Conservation (phyloP, 228 moss, liverwort and hornwort species). For the Sphagnum fallax region DNA sequence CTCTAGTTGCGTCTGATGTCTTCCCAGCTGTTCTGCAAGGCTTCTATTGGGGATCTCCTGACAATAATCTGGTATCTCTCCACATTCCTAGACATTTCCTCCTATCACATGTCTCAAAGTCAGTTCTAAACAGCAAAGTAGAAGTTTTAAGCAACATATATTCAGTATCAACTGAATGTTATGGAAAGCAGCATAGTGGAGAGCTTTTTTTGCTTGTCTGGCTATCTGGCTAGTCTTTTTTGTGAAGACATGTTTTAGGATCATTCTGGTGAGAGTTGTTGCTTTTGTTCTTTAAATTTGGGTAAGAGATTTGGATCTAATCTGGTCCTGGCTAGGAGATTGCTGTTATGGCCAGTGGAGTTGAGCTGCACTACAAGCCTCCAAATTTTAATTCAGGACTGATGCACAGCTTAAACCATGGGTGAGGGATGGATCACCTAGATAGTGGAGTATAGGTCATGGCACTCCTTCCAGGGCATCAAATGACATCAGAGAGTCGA, state of each 20-base stretch:
- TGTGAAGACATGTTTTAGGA: too few species aligned
- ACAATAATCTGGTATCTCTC: background rate
- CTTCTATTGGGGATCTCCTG: conserved; percentile 4
- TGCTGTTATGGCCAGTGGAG: conserved; percentile 2
- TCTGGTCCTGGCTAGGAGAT: background rate
- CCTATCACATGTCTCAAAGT: too few species aligned
- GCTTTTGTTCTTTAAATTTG: background rate
- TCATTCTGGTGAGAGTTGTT: background rate
- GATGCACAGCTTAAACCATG: too few species aligned
- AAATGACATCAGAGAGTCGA: background rate
- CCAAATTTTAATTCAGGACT: background rate
- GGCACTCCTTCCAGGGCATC: conserved; percentile 6
- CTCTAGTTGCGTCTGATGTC: conserved; percentile 1
- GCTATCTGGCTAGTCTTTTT: too few species aligned
- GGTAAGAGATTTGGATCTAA: background rate
- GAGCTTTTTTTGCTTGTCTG: too few species aligned
- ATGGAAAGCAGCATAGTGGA: too few species aligned
- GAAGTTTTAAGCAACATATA: too few species aligned
- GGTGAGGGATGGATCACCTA: conserved; percentile 11
- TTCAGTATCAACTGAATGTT: too few species aligned
- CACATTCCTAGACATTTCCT: too few species aligned
- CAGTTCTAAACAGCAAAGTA: too few species aligned
- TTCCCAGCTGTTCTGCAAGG: conserved; percentile 1
- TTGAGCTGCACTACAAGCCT: conserved; percentile 10
- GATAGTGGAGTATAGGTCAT: conserved; percentile 41